These are phyloP conservation scores for Bremia lactucae DNA, from an alignment of 352 stramenopile species.

Conservation along the genomic window DNA sequence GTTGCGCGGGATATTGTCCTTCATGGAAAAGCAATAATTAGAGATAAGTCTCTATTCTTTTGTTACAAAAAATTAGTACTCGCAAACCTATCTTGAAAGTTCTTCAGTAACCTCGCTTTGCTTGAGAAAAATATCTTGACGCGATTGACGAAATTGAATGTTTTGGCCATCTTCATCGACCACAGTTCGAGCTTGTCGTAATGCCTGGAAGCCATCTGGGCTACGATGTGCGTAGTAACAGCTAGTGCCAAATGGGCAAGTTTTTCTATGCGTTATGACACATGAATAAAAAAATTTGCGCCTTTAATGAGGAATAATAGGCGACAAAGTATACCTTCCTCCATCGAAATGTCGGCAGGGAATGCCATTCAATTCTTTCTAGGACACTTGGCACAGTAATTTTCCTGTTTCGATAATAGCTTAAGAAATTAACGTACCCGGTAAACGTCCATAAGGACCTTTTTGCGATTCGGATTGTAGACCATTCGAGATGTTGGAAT, in stretches of 20 bases:
- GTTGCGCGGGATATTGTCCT: too few relatives aligned
- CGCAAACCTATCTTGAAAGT: too few relatives aligned
- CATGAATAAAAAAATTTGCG: conserved; percentile 5
- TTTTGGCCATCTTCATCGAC: conserved; percentile 65
- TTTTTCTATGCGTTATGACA: conserved; percentile 29
- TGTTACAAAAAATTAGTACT: too few relatives aligned
- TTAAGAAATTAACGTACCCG: conserved; percentile 25
- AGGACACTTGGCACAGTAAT: too few relatives aligned
- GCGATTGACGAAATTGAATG: conserved; percentile 60
- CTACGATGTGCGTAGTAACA: conserved; percentile 82
- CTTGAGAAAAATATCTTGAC: conserved; percentile 60
- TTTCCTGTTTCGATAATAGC: too few relatives aligned
- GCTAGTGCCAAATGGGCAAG: conserved; percentile 78
- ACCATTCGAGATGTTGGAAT: conserved; percentile 80
- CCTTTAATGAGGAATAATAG: background rate
- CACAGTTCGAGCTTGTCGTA: conserved; percentile 56
- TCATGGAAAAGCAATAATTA: too few relatives aligned
- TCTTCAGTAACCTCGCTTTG: too few relatives aligned
- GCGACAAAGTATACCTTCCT: conserved; percentile 56
- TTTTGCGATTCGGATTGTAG: conserved; percentile 47
- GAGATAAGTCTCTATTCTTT: too few relatives aligned
- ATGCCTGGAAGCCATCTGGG: conserved; percentile 45
- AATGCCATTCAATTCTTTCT: conserved; percentile 64
- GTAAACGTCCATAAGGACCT: conserved; percentile 58
- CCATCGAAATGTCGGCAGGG: conserved; percentile 79